Evolutionary conservation across 2,329 filamentous ascomycete species (phyloP), one percentile per base, ranked within the genome.

Genomic region (Plenodomus lindquistii): DNA sequence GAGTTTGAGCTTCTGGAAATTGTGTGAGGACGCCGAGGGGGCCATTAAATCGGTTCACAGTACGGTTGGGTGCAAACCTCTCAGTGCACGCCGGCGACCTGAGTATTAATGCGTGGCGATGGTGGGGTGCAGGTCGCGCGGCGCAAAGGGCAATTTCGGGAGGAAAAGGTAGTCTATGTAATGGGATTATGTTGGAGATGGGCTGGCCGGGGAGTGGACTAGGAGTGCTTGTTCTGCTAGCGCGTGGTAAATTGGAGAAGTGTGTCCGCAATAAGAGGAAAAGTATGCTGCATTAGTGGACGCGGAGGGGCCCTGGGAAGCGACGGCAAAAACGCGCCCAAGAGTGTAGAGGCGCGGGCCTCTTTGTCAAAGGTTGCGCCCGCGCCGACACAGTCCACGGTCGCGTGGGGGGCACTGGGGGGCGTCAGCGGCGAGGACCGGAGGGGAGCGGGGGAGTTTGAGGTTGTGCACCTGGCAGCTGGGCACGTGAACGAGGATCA

Each of bases 1-100:
- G 65, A 74, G 61, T 57, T 67, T 72, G 58, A 74, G 70, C 59
- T 74, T 74, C 65, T 70, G 71, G 65, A 74, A 74, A 59, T 56
- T 62, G 57, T 71, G 70, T 69, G 69, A 70, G 65, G 67, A 67
- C 57, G 65, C 65, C 61, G 68, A 55, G 52, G 70, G 67, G 66
- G 71, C 72, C 71, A 74, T 73, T 66, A 61, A 62, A 59, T 56
- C 57, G 59, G 60, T 60, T 63, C 52, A 68, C 62, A 58, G 61
- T 31, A 31, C 27, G 27, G 27, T n/a, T 71, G 63, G 51, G 53
- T 58, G 64, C 66, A 66, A 65, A 67, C 67, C 67, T 68, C 62
- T 50, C 40, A 45, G 21, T 40, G 49, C 36, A 37, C 16, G 48
- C 44, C 55, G 57, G 55, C 46, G 50, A 44, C 50, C 47, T 44